Conservation (phyloP, 352 stramenopile genomes). For the Globisporangium takayamanum region DNA sequence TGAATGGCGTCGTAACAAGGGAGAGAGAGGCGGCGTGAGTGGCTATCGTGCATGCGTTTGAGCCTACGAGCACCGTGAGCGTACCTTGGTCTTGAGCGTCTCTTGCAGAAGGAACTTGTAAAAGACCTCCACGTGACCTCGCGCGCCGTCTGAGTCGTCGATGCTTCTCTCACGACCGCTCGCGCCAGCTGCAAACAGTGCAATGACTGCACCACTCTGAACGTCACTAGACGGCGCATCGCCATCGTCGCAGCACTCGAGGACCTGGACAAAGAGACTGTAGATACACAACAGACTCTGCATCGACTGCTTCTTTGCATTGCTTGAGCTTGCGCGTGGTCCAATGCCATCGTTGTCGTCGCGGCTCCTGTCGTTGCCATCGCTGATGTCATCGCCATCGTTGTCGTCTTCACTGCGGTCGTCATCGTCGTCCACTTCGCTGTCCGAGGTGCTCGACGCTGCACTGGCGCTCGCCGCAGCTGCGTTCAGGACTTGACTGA, state of each 20-base stretch:
- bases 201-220: constrained; percentile 19
- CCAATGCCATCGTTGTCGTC: background rate
- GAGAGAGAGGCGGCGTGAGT: background rate
- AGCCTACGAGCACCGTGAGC: background rate
- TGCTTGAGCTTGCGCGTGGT: background rate
- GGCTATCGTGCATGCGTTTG: too few species aligned
- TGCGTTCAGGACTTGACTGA: constrained; percentile 18
- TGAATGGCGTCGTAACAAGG: background rate
- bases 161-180: constrained; percentile 5
- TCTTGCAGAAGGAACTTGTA: constrained; percentile 44
- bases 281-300: constrained; percentile 34
- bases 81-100: constrained; percentile 41
- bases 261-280: constrained; percentile 23
- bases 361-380: background rate
- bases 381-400: too few species aligned
- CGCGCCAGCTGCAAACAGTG: constrained; percentile 27
- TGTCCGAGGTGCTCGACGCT: too few species aligned
- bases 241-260: constrained; percentile 25
- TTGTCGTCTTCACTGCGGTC: constrained; percentile 16
- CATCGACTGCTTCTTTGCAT: constrained; percentile 5
- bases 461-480: background rate
- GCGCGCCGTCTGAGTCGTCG: constrained; percentile 1
- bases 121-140: constrained; percentile 23
- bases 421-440: background rate
- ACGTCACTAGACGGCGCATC: background rate